phyloP scores from a whole-genome alignment of 2,329 filamentous ascomycete species.

The Pestalotiopsis sp. region DNA sequence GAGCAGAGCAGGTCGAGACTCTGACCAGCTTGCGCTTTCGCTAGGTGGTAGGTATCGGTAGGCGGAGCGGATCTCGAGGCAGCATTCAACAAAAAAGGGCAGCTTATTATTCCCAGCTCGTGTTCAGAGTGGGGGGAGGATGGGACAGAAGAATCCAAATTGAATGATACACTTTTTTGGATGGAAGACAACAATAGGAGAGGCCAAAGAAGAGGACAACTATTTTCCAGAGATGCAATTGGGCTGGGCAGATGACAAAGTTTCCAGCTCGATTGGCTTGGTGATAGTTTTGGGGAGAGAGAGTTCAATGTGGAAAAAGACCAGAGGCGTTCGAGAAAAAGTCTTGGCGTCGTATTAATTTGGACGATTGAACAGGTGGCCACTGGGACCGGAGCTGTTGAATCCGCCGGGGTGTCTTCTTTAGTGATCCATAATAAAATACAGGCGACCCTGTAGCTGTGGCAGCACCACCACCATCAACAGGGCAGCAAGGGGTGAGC shows the following conservation, averaged over 20 bases:
- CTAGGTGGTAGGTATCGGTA: not conserved
- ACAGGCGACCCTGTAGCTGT: not conserved
- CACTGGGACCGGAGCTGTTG: not conserved
- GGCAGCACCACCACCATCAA: not conserved
- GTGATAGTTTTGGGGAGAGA: not conserved
- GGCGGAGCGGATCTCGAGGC: not conserved
- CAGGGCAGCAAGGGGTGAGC: not conserved
- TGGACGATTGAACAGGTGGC: slow-evolving; percentile 13
- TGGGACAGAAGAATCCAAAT: not conserved
- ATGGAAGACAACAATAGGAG: not conserved
- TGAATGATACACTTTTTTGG: too few species aligned
- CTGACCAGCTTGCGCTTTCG: not conserved
- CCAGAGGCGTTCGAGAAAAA: not conserved
- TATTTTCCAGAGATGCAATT: not conserved
- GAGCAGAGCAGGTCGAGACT: slow-evolving; percentile 1
- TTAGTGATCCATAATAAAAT: not conserved
- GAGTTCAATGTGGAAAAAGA: not conserved
- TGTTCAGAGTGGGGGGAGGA: not conserved
- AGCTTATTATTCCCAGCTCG: too few species aligned
- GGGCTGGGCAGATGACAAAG: not conserved
- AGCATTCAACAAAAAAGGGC: too few species aligned
- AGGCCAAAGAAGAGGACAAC: not conserved
- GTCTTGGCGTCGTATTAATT: slow-evolving; percentile 7
- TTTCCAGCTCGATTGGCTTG: not conserved
- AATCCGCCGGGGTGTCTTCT: not conserved